These are phyloP conservation scores for Daldinia sp. DNA, from an alignment of 2,329 filamentous ascomycete genomes.

Conservation along the genomic window DNA sequence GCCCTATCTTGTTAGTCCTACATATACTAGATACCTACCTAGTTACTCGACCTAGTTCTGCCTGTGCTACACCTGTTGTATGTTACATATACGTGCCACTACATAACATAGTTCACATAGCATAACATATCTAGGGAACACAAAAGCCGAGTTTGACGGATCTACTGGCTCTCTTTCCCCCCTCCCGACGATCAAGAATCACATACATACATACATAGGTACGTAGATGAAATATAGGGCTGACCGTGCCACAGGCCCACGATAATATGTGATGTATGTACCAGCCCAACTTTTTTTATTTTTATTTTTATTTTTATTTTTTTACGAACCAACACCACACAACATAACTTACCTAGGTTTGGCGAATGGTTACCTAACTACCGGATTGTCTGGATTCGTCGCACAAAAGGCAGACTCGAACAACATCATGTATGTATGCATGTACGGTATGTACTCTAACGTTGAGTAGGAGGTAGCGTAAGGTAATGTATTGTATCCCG, in stretches of 20 bases:
- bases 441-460: no score
- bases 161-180: neutral
- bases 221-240: slow-evolving; percentile 4
- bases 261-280: neutral
- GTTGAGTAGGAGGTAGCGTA: no score
- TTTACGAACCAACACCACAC: slow-evolving; percentile 4
- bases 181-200: neutral
- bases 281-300: no score
- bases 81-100: neutral
- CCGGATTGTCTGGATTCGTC: slow-evolving; percentile 10
- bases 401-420: slow-evolving; percentile 8
- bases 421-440: neutral
- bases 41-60: neutral
- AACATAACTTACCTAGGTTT: no score
- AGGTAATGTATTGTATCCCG: neutral
- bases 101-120: neutral
- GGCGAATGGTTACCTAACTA: no score
- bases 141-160: neutral
- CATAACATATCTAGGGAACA: neutral
- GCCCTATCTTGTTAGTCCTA: slow-evolving; percentile 1
- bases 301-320: no score
- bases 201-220: no score
- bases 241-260: neutral
- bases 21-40: neutral
- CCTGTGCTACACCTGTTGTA: neutral